Percentiles rank a stretch among this genome's conserved stretches.
Conservation (phyloP, 768 basidiomycete genomes). For the Boletus rubescentipes region DNA sequence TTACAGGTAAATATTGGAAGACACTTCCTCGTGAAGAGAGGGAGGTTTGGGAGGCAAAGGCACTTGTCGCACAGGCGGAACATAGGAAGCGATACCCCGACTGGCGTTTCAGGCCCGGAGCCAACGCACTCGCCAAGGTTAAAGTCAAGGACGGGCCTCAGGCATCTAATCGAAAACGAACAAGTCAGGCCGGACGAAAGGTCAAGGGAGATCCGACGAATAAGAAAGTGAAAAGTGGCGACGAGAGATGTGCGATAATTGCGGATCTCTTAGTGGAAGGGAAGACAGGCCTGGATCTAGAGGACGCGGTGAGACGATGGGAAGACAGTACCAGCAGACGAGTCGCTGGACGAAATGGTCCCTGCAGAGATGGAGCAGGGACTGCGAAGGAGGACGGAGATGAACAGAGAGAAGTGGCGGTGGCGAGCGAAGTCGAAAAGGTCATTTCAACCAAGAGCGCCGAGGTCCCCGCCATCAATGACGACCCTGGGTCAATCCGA, state of each 20-base stretch:
- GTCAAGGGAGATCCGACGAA: constrained; percentile 30
- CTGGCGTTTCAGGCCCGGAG: constrained; percentile 78
- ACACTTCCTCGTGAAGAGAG: constrained; percentile 64
- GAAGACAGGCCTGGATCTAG: constrained; percentile 61
- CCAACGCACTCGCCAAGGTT: constrained; percentile 40
- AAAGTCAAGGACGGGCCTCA: constrained; percentile 43
- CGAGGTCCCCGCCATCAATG: background rate
- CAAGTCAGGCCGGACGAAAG: constrained; percentile 29
- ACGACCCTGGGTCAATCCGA: background rate
- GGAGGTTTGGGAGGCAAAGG: constrained; percentile 76
- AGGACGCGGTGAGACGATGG: constrained; percentile 58
- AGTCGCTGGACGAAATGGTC: constrained; percentile 1
- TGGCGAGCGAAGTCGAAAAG: constrained; percentile 13
- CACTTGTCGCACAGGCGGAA: constrained; percentile 66
- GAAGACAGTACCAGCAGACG: constrained; percentile 18
- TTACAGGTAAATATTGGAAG: constrained; percentile 71
- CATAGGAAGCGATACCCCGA: constrained; percentile 75
- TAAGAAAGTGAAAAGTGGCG: constrained; percentile 35
- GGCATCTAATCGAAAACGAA: constrained; percentile 26
- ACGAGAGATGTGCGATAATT: constrained; percentile 64
- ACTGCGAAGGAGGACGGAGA: constrained; percentile 21
- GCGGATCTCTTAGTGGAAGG: constrained; percentile 65
- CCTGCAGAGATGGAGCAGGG: constrained; percentile 1
- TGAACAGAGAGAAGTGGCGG: constrained; percentile 22
- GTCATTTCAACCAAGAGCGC: background rate